These are phyloP conservation scores for Candolleomyces eurysporus DNA, from an alignment of 768 basidiomycete genomes.

Conservation along the genomic window DNA sequence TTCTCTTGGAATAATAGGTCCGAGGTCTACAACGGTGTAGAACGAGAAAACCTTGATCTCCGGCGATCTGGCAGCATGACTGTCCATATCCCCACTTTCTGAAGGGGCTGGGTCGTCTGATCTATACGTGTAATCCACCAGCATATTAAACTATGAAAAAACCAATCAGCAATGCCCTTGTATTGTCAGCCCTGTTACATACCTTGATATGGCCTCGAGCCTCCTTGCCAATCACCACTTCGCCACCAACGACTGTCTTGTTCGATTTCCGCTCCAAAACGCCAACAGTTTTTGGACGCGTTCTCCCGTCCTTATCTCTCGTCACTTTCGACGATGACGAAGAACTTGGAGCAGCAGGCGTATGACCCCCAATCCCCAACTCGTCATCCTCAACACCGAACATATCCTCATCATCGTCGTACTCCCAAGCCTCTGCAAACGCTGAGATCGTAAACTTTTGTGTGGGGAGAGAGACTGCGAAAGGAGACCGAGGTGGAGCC, in stretches of 20 bases:
- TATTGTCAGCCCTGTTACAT: constrained; percentile 17
- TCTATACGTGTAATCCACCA: constrained; percentile 91
- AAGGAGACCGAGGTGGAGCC: constrained; percentile 67
- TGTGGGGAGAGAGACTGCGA: constrained; percentile 77
- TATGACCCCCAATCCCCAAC: constrained; percentile 1
- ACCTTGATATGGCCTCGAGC: constrained; percentile 80
- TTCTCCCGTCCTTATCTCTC: constrained; percentile 45
- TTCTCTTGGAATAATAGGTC: constrained; percentile 63
- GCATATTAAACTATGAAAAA: constrained; percentile 5
- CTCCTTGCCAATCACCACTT: constrained; percentile 81
- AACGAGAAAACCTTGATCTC: constrained; percentile 90
- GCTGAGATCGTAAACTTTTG: constrained; percentile 80
- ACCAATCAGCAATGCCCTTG: not conserved
- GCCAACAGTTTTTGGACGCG: constrained; percentile 60
- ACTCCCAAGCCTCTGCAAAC: constrained; percentile 98
- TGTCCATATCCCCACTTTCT: constrained; percentile 51
- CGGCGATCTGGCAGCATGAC: constrained; percentile 43
- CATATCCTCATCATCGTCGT: constrained; percentile 95
- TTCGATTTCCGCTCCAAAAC: constrained; percentile 90
- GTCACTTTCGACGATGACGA: constrained; percentile 32
- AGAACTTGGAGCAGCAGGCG: constrained; percentile 34
- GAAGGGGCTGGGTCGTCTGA: constrained; percentile 80
- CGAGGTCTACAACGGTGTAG: constrained; percentile 81
- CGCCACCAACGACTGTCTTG: constrained; percentile 83
- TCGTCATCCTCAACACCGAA: constrained; percentile 51